Conservation (phyloP, 2,329 filamentous ascomycete species). For the Fusarium pseudocircinatum region DNA sequence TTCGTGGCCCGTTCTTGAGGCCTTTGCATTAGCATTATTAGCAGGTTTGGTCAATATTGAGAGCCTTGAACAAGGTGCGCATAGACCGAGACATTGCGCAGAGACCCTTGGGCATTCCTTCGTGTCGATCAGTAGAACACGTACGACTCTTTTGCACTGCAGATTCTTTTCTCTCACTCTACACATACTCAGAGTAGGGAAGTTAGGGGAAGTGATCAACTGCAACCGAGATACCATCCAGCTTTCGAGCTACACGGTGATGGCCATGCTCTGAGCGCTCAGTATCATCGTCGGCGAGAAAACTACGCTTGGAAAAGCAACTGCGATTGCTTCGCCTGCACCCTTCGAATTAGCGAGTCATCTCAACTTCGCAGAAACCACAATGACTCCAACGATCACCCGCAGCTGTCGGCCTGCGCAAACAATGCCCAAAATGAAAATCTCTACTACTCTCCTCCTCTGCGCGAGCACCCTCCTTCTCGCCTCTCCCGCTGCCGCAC, state of each 20-base stretch:
- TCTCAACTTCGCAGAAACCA: slow-evolving; percentile 1
- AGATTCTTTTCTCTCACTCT: not conserved
- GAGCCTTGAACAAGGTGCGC: slow-evolving; percentile 1
- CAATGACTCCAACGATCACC: slow-evolving; percentile 11
- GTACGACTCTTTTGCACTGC: slow-evolving; percentile 3
- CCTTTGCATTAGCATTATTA: slow-evolving; percentile 5
- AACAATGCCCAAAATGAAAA: slow-evolving; percentile 7
- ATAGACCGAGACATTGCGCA: slow-evolving; percentile 28
- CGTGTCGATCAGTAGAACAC: slow-evolving; percentile 5
- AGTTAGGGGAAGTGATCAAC: not conserved
- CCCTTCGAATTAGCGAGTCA: slow-evolving; percentile 2
- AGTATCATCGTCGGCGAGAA: slow-evolving; percentile 25
- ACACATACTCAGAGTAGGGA: not conserved
- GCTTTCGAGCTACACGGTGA: slow-evolving; percentile 23
- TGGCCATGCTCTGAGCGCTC: slow-evolving; percentile 28
- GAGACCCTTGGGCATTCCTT: slow-evolving; percentile 26
- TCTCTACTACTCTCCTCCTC: slow-evolving; percentile 13
- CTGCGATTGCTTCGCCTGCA: not conserved
- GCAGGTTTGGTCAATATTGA: not conserved
- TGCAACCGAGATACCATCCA: not conserved
- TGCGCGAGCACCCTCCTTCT: slow-evolving; percentile 15
- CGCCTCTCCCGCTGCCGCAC: slow-evolving; percentile 46
- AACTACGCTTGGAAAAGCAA: slow-evolving; percentile 10
- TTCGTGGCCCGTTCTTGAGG: slow-evolving; percentile 31
- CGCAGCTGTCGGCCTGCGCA: slow-evolving; percentile 7